A percentile compares a stretch with the other conserved stretches of the same genome.
phyloP scores from a whole-genome alignment of 2,329 filamentous ascomycete species.

The Aspergillus thermomutatus region DNA sequence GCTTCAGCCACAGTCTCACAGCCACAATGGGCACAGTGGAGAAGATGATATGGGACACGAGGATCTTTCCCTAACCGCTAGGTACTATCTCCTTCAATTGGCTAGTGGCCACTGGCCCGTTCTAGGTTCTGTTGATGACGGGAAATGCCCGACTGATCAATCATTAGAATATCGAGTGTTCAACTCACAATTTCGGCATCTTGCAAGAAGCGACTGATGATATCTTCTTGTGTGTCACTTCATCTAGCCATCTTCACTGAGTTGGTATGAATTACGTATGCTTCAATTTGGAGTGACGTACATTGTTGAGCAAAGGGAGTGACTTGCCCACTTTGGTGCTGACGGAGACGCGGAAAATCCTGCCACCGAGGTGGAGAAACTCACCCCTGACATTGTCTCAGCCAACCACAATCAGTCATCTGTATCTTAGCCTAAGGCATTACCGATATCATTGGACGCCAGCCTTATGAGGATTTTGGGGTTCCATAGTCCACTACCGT shows the following conservation, averaged over 20 bases:
- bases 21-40: not conserved
- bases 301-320: not conserved
- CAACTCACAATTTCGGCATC: not conserved
- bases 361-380: not conserved
- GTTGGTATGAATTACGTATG: not conserved
- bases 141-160: not conserved
- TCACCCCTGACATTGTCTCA: not conserved
- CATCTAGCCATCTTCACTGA: not conserved
- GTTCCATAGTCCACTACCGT: too few relatives aligned
- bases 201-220: not conserved
- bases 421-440: not conserved
- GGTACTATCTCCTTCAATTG: not conserved
- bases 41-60: not conserved
- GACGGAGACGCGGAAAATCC: not conserved
- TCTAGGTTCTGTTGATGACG: not conserved
- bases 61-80: not conserved
- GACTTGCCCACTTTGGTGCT: not conserved
- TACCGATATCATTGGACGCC: not conserved
- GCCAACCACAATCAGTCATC: not conserved
- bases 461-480: not conserved
- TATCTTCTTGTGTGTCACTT: not conserved
- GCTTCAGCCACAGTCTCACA: not conserved
- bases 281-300: not conserved
- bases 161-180: not conserved
- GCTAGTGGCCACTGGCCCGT: not conserved